These are phyloP conservation scores for Alternaria triticimaculans DNA, from an alignment of 2,329 filamentous ascomycete species.

Conservation along the genomic window DNA sequence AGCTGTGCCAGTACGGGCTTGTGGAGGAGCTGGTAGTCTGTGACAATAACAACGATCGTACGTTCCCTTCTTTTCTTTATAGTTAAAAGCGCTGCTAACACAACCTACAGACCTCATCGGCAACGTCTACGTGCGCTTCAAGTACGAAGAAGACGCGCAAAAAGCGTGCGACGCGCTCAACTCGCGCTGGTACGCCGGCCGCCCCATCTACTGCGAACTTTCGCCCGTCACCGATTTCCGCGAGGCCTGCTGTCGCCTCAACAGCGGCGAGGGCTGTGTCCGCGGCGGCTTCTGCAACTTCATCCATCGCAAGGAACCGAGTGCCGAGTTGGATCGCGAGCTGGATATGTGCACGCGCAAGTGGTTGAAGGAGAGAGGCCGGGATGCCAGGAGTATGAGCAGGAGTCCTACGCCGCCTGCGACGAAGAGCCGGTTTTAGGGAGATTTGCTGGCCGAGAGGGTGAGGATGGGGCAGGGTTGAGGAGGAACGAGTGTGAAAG, in stretches of 20 bases:
- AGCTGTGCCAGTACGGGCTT: slow-evolving; percentile 97
- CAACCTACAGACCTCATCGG: slow-evolving; percentile 80
- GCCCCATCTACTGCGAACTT: slow-evolving; percentile 97
- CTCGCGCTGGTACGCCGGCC: slow-evolving; percentile 92
- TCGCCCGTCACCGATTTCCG: slow-evolving; percentile 97
- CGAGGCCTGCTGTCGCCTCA: slow-evolving; percentile 94
- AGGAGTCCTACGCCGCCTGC: slow-evolving; percentile 89
- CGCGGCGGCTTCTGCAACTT: slow-evolving; percentile 99
- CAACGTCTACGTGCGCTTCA: slow-evolving; percentile 99
- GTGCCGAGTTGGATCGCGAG: slow-evolving; percentile 85
- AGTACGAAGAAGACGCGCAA: slow-evolving; percentile 97
- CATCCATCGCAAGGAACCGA: slow-evolving; percentile 96
- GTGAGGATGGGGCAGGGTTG: background rate
- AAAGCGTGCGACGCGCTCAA: slow-evolving; percentile 93
- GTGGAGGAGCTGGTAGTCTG: slow-evolving; percentile 97
- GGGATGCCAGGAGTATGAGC: slow-evolving; percentile 81
- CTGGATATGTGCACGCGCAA: slow-evolving; percentile 91
- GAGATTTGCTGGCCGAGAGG: no score
- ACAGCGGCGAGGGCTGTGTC: slow-evolving; percentile 93
- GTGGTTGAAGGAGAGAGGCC: slow-evolving; percentile 85
- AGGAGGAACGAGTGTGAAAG: background rate
- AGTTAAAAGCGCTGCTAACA: no score
- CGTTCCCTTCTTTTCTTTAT: no score
- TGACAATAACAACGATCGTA: slow-evolving; percentile 98
- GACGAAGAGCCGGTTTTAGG: slow-evolving; percentile 11